Conservation (phyloP, 345 rosid genomes). For the Melaleuca alternifolia region DNA sequence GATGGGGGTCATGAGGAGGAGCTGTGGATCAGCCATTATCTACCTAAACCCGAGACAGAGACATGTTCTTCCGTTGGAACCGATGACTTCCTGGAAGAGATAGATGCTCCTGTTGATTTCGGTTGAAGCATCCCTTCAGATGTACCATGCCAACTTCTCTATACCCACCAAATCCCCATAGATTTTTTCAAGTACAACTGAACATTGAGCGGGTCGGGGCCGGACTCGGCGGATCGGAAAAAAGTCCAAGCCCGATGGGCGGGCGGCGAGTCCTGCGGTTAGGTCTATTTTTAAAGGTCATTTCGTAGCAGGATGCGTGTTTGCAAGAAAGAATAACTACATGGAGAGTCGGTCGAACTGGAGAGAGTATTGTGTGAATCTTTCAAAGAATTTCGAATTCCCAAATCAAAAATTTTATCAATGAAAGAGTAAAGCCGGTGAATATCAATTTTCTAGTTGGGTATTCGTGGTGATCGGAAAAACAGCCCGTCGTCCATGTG, state of each 20-base stretch:
- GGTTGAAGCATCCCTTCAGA: neutral
- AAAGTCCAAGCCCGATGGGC: neutral
- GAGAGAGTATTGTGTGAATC: neutral
- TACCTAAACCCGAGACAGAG: neutral
- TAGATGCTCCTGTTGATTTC: neutral
- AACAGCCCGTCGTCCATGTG: neutral
- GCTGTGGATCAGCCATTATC: neutral
- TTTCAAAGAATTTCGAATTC: neutral
- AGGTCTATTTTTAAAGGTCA: neutral
- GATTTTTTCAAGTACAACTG: neutral
- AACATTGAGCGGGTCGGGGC: neutral
- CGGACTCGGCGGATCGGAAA: neutral
- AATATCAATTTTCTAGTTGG: neutral
- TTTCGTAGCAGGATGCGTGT: no score
- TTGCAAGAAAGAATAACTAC: neutral
- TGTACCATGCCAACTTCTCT: neutral
- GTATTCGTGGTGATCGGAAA: neutral
- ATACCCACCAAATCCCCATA: neutral
- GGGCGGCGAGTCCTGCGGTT: fast-evolving
- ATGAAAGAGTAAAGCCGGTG: neutral
- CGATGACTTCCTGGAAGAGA: neutral
- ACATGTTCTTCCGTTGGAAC: neutral
- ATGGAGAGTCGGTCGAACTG: fast-evolving
- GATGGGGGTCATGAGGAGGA: neutral
- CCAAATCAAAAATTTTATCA: neutral